Evolutionary conservation across 2,329 filamentous ascomycete species (phyloP), one percentile per base, ranked within the genome.

Genomic region (Xylogone sp.): DNA sequence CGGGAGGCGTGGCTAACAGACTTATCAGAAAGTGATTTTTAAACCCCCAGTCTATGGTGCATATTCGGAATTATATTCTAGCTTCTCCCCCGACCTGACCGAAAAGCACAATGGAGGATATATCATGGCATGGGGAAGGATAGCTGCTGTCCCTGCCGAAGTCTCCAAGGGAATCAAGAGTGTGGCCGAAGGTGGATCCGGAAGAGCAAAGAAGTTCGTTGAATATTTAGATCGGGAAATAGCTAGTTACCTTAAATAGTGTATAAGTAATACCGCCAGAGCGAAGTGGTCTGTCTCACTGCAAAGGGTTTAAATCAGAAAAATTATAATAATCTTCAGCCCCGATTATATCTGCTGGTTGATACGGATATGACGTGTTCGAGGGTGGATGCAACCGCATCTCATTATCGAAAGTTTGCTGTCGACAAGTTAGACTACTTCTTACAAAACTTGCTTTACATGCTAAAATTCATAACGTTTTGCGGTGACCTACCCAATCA

Each of bases 81-180:
- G 57, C 0, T 56, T 70, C 18, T 68, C 66, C 2, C 60, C 65
- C 2, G 57, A 66, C 7, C 58, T 71, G 5, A 63, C 60, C 3
- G 43, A 50, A 4, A 54, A 66, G 24, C 48, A 69, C 5, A 67
- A 68, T 50, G 69, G 70, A 2, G 61, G 59, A n/a, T 71, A 67
- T 50, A 58, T 75, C 13, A 65, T 74, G 18, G 72, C 74, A 0
- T 77, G 71, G 69, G 73, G 74, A 8, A 61, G 71, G 19, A 53
- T 59, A 50, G 59, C 49, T 42, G 51, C 53, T 18, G 42, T 63
- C 24, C 58, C 53, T 43, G 42, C 24, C 34, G 55, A 51, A 42
- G 46, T 64, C 22, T 53, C 50, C 2, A 52, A 59, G 0, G 61
- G 53, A 12, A 52, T 60, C 2, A 65, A 59, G 47, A 55, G 52